Conservation (phyloP, 768 basidiomycete species). For the Austroboletus festivus region DNA sequence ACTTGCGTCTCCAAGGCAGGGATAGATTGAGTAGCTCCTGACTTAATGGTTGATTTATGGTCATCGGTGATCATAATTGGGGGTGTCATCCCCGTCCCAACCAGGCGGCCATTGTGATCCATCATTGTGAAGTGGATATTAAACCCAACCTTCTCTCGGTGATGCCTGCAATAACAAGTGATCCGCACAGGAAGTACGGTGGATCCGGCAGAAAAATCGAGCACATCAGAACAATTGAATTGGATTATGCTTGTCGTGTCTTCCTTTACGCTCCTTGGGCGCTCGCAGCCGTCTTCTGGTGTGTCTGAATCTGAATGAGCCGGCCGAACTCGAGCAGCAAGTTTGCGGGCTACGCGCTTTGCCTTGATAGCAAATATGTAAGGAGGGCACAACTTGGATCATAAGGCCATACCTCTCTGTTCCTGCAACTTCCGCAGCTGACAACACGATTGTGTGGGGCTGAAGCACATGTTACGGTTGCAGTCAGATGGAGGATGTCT, state of each 20-base stretch:
- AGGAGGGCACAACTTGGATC: conserved; percentile 4
- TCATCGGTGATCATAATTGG: conserved; percentile 99
- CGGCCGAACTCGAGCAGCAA: conserved; percentile 80
- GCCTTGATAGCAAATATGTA: conserved; percentile 45
- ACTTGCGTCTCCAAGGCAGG: conserved; percentile 38
- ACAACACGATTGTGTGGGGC: conserved; percentile 72
- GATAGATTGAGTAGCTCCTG: conserved; percentile 28
- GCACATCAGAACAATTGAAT: conserved; percentile 89
- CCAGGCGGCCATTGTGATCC: conserved; percentile 72
- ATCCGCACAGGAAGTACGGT: conserved; percentile 90
- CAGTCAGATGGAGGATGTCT: conserved; percentile 69
- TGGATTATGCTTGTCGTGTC: conserved; percentile 86
- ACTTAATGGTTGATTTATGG: conserved; percentile 74
- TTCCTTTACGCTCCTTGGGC: conserved; percentile 43
- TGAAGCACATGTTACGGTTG: conserved; percentile 77
- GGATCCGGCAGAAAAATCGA: conserved; percentile 86
- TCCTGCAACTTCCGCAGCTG: conserved; percentile 85
- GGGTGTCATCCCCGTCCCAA: conserved; percentile 77
- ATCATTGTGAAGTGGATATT: conserved; percentile 84
- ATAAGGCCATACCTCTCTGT: conserved; percentile 63
- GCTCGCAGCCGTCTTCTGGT: conserved; percentile 52
- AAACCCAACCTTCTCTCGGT: conserved; percentile 95
- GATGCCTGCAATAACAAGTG: conserved; percentile 98
- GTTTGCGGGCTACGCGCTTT: conserved; percentile 85
- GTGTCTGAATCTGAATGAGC: conserved; percentile 74